Evolutionary conservation across 257 asterid genomes (phyloP), one percentile per base, ranked within the genome.

Genomic region (Solanum rostratum): DNA sequence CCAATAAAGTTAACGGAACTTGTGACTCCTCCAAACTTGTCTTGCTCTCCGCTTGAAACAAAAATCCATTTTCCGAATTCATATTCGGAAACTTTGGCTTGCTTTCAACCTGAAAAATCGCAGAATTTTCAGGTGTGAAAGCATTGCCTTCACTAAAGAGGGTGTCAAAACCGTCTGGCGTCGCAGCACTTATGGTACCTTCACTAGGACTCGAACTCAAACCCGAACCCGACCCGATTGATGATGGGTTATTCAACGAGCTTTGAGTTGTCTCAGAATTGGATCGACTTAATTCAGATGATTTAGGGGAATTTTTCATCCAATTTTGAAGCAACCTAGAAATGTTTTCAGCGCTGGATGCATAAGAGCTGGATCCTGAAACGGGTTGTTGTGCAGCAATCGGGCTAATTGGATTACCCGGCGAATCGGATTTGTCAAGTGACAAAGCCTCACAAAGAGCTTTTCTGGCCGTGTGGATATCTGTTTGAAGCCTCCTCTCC

Each of bases 401-500:
- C 27, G 19, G 76, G 74, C 7, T 20, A 50, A 9, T 60, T 19
- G 79, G 30, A 29, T 84, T 29, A 81, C 84, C 37, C 29, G 7
- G 65, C 2, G 63, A 27, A 1, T 88, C 18, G 0, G 86, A 57
- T 81, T 90, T 86, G 68, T 93, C 92, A 20, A 93, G 81, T 74
- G 97, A 90, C 6, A 93, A 90, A 69, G 97, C 97, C 46, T 93
- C 97, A 57, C 90, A 85, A 6, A 93, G 85, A 86, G 95, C 97
- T 86, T 92, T 92, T 86, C 92, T 93, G 19, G 97, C 97, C 90
- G 81, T 88, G 87, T 93, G 92, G n/a, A 93, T 92, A 86, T 93
- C 94, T 1, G 97, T 92, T 86, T 92, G 97, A 10, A 93, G 97
- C 90, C 93, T 91, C 80, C 93, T 90, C 80, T 93, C 97, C 97